These are phyloP conservation scores for Naganishia sp. DNA, from an alignment of 1,284 basidiomycete species.

Conservation along the genomic window DNA sequence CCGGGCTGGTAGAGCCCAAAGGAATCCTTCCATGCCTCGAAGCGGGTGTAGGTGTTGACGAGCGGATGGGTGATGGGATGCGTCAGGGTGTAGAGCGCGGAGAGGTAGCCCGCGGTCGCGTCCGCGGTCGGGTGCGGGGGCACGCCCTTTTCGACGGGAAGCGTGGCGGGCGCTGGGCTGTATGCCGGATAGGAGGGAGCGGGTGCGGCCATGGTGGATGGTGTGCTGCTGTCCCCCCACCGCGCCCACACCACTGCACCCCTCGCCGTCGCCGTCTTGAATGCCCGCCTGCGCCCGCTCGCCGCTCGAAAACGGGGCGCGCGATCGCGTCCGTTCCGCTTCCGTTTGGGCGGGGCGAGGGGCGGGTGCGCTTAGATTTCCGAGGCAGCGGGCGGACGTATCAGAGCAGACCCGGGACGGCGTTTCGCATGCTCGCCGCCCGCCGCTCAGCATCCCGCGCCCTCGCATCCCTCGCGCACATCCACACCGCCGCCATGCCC, in stretches of 20 bases:
- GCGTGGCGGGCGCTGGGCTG: conserved; percentile 10
- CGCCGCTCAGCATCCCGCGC: too few species aligned
- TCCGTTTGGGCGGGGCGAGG: neutral
- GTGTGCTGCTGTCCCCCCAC: neutral
- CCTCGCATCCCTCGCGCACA: neutral
- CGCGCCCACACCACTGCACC: too few species aligned
- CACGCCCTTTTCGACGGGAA: conserved; percentile 16
- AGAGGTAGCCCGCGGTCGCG: conserved; percentile 45
- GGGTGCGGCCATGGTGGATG: conserved; percentile 14
- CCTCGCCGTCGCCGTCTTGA: neutral
- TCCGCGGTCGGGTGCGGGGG: conserved; percentile 34
- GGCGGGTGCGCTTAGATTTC: conserved; percentile 10
- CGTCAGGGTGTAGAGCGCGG: conserved; percentile 44
- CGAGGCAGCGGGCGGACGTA: too few species aligned
- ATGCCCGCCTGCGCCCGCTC: neutral
- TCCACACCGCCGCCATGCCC: conserved; percentile 4
- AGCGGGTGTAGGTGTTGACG: conserved; percentile 66
- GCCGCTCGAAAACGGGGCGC: conserved; percentile 21
- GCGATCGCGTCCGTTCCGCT: conserved; percentile 17
- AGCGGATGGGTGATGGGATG: conserved; percentile 58
- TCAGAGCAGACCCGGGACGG: too few species aligned
- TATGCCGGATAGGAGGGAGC: conserved; percentile 30
- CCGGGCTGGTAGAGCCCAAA: conserved; percentile 84
- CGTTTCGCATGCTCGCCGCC: neutral
- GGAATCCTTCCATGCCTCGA: conserved; percentile 74